phyloP scores from a whole-genome alignment of 169 alveolate species.

The Miamiensis avidus region DNA sequence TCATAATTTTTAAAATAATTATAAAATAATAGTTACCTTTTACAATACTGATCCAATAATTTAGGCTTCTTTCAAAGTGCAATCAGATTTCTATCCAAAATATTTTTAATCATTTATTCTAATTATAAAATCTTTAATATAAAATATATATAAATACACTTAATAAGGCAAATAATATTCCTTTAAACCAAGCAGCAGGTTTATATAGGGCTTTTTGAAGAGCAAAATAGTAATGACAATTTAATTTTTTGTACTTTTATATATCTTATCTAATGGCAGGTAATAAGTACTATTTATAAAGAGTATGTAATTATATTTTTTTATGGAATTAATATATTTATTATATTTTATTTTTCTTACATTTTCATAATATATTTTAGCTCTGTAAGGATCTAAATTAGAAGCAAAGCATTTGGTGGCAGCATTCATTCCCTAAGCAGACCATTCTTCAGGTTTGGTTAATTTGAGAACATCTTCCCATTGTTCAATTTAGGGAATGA shows the following conservation, averaged over 20 bases:
- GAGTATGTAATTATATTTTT: too few relatives aligned
- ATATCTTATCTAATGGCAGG: conserved; percentile 91
- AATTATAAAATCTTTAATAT: too few relatives aligned
- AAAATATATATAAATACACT: too few relatives aligned
- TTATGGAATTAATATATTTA: conserved; percentile 1
- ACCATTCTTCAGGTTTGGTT: conserved; percentile 95
- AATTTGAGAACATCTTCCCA: conserved; percentile 93
- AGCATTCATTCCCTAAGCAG: conserved; percentile 93
- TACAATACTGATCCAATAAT: conserved; percentile 91
- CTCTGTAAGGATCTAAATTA: conserved; percentile 74
- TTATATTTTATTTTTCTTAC: conserved; percentile 14
- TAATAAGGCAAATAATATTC: conserved; percentile 92
- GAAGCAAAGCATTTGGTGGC: conserved; percentile 92
- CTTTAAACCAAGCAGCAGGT: conserved; percentile 97
- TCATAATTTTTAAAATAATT: too few relatives aligned
- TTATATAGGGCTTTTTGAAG: conserved; percentile 94
- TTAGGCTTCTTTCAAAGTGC: conserved; percentile 94
- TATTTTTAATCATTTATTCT: too few relatives aligned
- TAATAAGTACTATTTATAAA: conserved; percentile 69
- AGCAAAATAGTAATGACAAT: conserved; percentile 92
- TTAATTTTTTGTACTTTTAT: conserved; percentile 86
- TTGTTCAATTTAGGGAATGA: conserved; percentile 90
- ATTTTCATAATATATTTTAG: conserved; percentile 45
- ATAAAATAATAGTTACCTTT: conserved; percentile 39
- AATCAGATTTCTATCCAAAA: conserved; percentile 51